Evolutionary conservation across 2,329 filamentous ascomycete genomes (phyloP).

Genomic region (Neonectria coccinea): DNA sequence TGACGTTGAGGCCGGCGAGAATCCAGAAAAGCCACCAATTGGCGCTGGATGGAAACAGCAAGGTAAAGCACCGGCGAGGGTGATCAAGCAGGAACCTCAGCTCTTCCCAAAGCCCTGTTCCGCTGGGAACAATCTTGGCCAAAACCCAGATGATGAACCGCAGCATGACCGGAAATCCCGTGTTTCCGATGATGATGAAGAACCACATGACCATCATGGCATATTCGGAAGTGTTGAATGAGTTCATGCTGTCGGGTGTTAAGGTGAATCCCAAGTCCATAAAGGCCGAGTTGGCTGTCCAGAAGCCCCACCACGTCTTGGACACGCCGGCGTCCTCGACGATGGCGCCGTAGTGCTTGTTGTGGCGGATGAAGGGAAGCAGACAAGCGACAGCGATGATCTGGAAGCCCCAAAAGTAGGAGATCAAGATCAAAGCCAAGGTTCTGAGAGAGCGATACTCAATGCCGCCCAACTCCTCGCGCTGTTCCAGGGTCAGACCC

Average conservation of each 20-base stretch:
- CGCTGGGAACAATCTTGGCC: conserved; percentile 73
- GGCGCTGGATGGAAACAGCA: conserved; percentile 88
- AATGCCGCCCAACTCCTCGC: conserved; percentile 94
- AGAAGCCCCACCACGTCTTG: conserved; percentile 91
- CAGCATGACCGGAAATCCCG: conserved; percentile 93
- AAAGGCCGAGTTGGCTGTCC: conserved; percentile 87
- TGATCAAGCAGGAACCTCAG: conserved; percentile 92
- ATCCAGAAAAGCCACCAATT: conserved; percentile 98
- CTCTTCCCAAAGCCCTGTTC: conserved; percentile 86
- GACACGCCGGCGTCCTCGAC: conserved; percentile 72
- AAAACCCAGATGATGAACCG: conserved; percentile 90
- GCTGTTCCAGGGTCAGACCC: conserved; percentile 87
- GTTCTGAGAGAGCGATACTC: conserved; percentile 95
- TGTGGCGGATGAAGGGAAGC: conserved; percentile 82
- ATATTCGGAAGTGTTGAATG: conserved; percentile 82
- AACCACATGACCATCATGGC: conserved; percentile 83
- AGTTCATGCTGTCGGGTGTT: conserved; percentile 93
- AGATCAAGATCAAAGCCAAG: conserved; percentile 79
- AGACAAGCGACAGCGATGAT: conserved; percentile 79
- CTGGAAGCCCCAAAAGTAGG: conserved; percentile 88
- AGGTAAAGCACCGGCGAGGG: conserved; percentile 93
- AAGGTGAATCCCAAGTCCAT: conserved; percentile 96
- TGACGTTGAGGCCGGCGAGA: conserved; percentile 81
- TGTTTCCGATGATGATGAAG: conserved; percentile 94
- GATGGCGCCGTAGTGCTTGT: conserved; percentile 70